Percentiles rank a stretch among this genome's conserved stretches.
phyloP scores from a whole-genome alignment of 805 yeast genomes.

The Candida parachauliodes region DNA sequence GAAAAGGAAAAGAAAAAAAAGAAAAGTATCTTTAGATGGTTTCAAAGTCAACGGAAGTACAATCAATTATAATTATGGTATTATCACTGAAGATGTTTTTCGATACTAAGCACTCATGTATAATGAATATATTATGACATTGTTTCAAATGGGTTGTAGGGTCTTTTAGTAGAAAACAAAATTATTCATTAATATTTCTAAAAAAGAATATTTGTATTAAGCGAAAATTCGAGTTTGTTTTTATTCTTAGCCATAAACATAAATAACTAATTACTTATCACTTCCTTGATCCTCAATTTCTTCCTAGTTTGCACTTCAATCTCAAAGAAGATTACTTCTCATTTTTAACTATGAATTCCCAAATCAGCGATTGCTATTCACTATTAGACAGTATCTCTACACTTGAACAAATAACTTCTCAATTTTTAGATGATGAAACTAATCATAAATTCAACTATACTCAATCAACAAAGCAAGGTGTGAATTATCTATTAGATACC shows the following conservation, averaged over 20 bases:
- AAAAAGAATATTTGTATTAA: too few relatives aligned
- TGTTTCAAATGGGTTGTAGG: too few relatives aligned
- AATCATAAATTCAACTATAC: neutral
- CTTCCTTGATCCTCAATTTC: too few relatives aligned
- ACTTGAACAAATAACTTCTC: neutral
- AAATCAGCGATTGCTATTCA: neutral
- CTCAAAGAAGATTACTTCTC: too few relatives aligned
- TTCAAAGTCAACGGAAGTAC: neutral
- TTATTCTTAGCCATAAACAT: too few relatives aligned
- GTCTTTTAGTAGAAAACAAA: too few relatives aligned
- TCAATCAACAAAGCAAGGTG: neutral
- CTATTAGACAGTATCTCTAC: neutral
- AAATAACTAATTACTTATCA: too few relatives aligned
- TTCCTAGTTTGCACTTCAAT: too few relatives aligned
- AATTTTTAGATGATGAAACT: neutral
- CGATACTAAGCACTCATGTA: neutral
- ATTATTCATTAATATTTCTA: too few relatives aligned
- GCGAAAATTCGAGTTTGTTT: too few relatives aligned
- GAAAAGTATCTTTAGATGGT: neutral
- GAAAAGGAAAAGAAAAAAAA: neutral
- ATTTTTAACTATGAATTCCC: conserved; percentile 1
- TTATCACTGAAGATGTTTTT: conserved; percentile 5
- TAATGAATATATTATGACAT: too few relatives aligned
- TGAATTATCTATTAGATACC: neutral
- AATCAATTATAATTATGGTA: conserved; percentile 4